Conservation (phyloP, 441 rosid species). For the Populus hybrid region DNA sequence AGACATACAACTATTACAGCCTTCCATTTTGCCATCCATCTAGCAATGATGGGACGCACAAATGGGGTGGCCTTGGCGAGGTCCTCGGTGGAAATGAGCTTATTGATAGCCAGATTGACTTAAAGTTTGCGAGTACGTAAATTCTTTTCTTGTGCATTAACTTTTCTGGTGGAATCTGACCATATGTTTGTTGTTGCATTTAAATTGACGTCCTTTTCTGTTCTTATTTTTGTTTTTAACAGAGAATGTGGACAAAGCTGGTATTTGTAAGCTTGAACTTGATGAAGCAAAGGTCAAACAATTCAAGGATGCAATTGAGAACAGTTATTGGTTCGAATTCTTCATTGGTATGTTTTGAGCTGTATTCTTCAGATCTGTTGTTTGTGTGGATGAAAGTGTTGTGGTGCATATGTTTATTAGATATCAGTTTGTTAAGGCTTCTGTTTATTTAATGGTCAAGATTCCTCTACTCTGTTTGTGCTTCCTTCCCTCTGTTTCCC, state of each 20-base stretch:
- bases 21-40: conserved; percentile 92
- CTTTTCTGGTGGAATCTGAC: conserved; percentile 10
- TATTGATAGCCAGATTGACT: conserved; percentile 82
- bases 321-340: conserved; percentile 92
- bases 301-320: conserved; percentile 87
- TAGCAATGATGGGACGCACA: conserved; percentile 55
- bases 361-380: background rate
- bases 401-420: background rate
- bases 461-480: background rate
- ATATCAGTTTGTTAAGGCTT: background rate
- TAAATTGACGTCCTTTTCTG: too few species aligned
- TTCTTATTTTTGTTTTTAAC: conserved; percentile 5
- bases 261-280: conserved; percentile 65
- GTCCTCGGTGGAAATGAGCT: conserved; percentile 99
- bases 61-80: conserved; percentile 99
- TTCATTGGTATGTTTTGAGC: conserved; percentile 73
- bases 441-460: background rate
- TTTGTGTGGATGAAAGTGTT: background rate
- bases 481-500: background rate
- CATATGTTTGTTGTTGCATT: background rate
- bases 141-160: background rate
- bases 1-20: conserved; percentile 98
- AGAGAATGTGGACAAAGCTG: conserved; percentile 65
- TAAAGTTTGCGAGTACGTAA: conserved; percentile 79
- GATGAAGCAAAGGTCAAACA: conserved; percentile 67